Evolutionary conservation across 1,139 yeast species (phyloP), one percentile per base, ranked within the genome.

Genomic region (Blastobotrys elegans): DNA sequence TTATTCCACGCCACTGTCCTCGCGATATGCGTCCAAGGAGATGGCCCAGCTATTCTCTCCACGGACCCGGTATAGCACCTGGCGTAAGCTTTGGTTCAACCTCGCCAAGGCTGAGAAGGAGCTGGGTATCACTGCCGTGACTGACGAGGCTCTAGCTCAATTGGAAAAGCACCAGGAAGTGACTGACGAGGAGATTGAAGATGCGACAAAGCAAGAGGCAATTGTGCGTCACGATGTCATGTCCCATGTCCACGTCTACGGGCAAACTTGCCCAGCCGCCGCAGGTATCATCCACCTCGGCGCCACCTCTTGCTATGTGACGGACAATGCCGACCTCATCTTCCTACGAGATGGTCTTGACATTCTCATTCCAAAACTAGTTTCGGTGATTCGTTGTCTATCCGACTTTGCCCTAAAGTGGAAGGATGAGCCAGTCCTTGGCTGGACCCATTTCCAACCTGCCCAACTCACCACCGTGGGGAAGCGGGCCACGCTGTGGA

Each of bases 381-480:
- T 89, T 61, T 92, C 92, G 61, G 98, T 94, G 54, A 92, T 92
- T 62, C 84, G 90, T 74, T 81, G 96, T 69, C 76, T 92, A 67
- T 72, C 90, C 51, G 74, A 84, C 65, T 92, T 94, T 69, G 97
- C 98, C 45, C 65, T 88, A 56, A 81, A 86, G 67, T 80, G 92
- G 75, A 92, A 92, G 74, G 97, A 92, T 68, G 71, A 89, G 70
- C 98, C 99, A 40, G 97, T 90, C 43, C 79, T 92, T 58, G 99
- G 99, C 35, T 92, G 97, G 97, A 92, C 99, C 51, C 99, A 92
- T 71, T 92, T 92, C 80, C 99, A 92, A 73, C 99, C 99, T 18
- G 98, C 98, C 49, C 99, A 92, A 74, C 79, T 94, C 66, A 90
- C 97, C 55, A 92, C 99, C 39, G 96, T 92, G 53, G 99, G 99